Percentiles rank a stretch among this genome's conserved stretches.
Evolutionary conservation across 345 rosid species (phyloP).

Genomic region (Arabis hirsuta): DNA sequence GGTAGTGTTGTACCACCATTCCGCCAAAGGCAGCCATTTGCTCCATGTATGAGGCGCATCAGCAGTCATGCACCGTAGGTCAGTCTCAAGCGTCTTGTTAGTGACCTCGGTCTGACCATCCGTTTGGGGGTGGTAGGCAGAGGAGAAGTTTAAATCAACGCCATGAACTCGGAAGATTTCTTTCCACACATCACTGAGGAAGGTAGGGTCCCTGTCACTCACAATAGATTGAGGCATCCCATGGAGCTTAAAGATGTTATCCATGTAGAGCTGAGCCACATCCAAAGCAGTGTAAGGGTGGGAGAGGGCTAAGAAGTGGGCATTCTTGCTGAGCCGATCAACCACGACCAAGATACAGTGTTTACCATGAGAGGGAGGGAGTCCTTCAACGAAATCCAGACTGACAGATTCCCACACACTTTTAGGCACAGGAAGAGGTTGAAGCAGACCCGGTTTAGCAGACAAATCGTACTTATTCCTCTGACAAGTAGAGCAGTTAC

Average conservation of each 20-base stretch:
- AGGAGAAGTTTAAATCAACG: background rate
- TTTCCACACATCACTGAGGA: background rate
- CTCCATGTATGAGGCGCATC: too few species aligned
- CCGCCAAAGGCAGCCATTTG: too few species aligned
- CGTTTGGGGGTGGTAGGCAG: too few species aligned
- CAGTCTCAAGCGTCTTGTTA: too few species aligned
- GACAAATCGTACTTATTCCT: background rate
- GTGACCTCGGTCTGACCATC: too few species aligned
- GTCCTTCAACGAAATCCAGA: too few species aligned
- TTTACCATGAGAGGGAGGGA: too few species aligned
- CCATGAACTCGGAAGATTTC: background rate
- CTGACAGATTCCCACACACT: background rate
- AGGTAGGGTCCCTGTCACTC: background rate
- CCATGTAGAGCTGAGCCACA: background rate
- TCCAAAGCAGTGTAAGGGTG: background rate
- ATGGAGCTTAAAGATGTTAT: background rate
- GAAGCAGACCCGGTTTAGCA: background rate
- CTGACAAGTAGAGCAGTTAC: background rate
- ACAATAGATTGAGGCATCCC: background rate
- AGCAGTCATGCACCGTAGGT: too few species aligned
- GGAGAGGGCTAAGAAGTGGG: background rate
- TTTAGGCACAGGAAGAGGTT: background rate
- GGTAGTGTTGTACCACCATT: too few species aligned
- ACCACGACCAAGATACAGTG: too few species aligned
- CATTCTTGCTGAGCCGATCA: background rate